Percentiles rank a stretch among this genome's conserved stretches.
Evolutionary conservation across 2,329 filamentous ascomycete species (phyloP).

Genomic region (Talaromyces sp.): DNA sequence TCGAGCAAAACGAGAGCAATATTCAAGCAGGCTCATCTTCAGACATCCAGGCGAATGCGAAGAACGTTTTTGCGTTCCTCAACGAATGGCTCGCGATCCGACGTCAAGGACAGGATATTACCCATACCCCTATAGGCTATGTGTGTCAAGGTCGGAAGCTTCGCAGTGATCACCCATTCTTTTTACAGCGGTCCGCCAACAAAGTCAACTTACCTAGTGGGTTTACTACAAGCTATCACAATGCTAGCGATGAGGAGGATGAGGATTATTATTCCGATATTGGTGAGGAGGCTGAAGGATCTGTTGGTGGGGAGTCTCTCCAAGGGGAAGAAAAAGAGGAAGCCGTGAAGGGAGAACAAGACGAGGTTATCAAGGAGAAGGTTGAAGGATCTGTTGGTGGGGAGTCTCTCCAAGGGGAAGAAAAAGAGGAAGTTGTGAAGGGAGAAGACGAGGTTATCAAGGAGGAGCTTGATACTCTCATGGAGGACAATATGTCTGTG

Average conservation of each 20-base stretch:
- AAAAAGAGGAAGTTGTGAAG: background rate
- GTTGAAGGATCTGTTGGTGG: background rate
- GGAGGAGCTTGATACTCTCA: background rate
- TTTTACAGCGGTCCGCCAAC: slow-evolving; percentile 9
- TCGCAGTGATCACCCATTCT: slow-evolving; percentile 26
- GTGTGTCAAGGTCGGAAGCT: slow-evolving; percentile 28
- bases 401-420: background rate
- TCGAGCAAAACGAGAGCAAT: slow-evolving; percentile 6
- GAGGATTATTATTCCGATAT: background rate
- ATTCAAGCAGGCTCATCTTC: background rate
- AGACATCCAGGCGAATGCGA: background rate
- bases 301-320: background rate
- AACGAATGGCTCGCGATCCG: slow-evolving; percentile 32
- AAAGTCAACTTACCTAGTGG: background rate
- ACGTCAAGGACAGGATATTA: slow-evolving; percentile 32
- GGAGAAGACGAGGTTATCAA: background rate
- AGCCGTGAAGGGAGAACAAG: background rate
- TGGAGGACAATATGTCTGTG: background rate
- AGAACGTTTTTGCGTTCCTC: slow-evolving; percentile 24
- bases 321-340: background rate
- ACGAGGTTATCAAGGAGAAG: background rate
- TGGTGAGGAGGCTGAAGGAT: background rate
- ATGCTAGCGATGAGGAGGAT: background rate
- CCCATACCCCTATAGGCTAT: slow-evolving; percentile 33
- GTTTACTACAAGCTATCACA: background rate